Conservation (phyloP, 805 yeast species). For the Candida sithepensis region DNA sequence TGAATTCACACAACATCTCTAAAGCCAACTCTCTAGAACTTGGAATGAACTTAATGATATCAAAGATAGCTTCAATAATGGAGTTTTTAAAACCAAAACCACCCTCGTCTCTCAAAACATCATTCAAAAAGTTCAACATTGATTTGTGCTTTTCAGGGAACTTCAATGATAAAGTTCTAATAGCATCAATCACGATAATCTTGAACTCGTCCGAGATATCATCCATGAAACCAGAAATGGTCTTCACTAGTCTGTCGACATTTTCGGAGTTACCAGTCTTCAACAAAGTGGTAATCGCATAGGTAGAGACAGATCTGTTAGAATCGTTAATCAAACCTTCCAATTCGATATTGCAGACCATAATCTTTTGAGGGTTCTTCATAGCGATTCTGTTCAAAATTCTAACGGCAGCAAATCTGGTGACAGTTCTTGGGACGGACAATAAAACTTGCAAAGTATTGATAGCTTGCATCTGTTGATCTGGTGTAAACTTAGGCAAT, state of each 20-base stretch:
- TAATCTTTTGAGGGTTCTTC: constrained; percentile 73
- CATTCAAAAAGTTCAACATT: constrained; percentile 77
- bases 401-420: constrained; percentile 92
- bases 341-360: constrained; percentile 78
- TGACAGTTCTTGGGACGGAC: constrained; percentile 83
- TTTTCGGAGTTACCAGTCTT: constrained; percentile 90
- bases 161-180: constrained; percentile 84
- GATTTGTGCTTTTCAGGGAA: constrained; percentile 88
- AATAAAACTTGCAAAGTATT: constrained; percentile 70
- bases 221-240: constrained; percentile 82
- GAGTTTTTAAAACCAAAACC: constrained; percentile 80
- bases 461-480: constrained; percentile 68
- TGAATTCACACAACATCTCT: constrained; percentile 90
- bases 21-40: constrained; percentile 78
- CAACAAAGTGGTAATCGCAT: constrained; percentile 92
- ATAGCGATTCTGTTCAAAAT: constrained; percentile 81
- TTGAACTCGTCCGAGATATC: constrained; percentile 96
- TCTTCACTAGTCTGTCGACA: constrained; percentile 84
- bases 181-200: constrained; percentile 91
- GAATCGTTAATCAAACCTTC: constrained; percentile 84
- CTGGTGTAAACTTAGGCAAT: constrained; percentile 54
- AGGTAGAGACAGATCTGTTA: constrained; percentile 90
- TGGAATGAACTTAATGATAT: constrained; percentile 83
- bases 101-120: constrained; percentile 86
- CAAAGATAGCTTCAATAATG: constrained; percentile 90